A percentile compares a stretch with the other conserved stretches of the same genome.
phyloP scores from a whole-genome alignment of 2,329 filamentous ascomycete species.

The Aspergillus phoenicis region DNA sequence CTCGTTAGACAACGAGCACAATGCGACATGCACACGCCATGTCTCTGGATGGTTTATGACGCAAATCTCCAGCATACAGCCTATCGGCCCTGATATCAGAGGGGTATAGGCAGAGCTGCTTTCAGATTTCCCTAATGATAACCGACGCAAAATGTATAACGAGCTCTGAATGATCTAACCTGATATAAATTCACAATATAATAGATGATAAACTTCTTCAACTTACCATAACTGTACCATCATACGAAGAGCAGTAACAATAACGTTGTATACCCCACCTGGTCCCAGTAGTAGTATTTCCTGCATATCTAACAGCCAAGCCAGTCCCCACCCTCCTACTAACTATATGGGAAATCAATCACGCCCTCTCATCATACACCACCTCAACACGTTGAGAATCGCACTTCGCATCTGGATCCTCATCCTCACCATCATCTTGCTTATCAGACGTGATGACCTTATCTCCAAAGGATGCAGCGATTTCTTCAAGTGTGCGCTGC shows the following conservation, averaged over 20 bases:
- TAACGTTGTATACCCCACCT: too few relatives aligned
- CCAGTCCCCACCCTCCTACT: neutral
- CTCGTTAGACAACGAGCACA: neutral
- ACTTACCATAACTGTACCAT: too few relatives aligned
- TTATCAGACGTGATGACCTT: conserved; percentile 42
- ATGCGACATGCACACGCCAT: neutral
- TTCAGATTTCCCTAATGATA: too few relatives aligned
- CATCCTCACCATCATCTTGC: conserved; percentile 30
- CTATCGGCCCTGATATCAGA: neutral
- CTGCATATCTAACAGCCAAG: neutral
- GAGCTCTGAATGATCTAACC: too few relatives aligned
- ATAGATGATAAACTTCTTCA: too few relatives aligned
- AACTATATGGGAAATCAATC: neutral
- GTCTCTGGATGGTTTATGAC: neutral
- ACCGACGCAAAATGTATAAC: too few relatives aligned
- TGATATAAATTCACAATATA: too few relatives aligned
- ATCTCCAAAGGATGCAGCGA: conserved; percentile 54
- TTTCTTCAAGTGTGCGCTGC: conserved; percentile 53
- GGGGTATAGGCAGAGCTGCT: neutral
- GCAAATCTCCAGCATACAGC: neutral
- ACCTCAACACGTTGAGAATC: conserved; percentile 20
- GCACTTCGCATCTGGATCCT: conserved; percentile 27
- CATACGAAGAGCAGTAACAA: too few relatives aligned
- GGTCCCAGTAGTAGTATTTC: too few relatives aligned
- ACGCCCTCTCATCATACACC: conserved; percentile 13